A percentile compares a stretch with the other conserved stretches of the same genome.
Evolutionary conservation across 2,329 filamentous ascomycete species (phyloP).

Genomic region (Verticillium alfalfae): DNA sequence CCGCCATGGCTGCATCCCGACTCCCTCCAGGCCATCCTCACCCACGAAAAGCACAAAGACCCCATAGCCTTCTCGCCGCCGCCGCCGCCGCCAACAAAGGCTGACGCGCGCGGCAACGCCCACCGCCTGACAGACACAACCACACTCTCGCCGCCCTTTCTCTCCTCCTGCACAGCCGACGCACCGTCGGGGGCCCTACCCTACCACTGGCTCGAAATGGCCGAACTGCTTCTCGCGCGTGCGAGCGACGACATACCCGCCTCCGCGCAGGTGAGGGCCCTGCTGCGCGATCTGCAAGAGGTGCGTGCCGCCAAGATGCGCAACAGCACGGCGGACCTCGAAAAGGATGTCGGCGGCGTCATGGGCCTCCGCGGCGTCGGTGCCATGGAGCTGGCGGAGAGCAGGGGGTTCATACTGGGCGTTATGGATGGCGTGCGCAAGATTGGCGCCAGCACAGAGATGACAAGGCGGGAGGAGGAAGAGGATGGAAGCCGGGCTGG

Average conservation of each 20-base stretch:
- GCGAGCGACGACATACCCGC: conserved; percentile 76
- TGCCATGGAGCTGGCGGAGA: conserved; percentile 88
- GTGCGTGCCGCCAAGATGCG: conserved; percentile 86
- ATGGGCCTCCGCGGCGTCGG: conserved; percentile 70
- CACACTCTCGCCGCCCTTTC: conserved; percentile 65
- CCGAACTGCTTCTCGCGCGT: conserved; percentile 79
- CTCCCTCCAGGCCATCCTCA: conserved; percentile 71
- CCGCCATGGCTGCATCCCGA: conserved; percentile 81
- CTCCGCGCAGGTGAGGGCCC: conserved; percentile 65
- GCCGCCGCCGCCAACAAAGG: conserved; percentile 56
- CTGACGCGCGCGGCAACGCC: conserved; percentile 39
- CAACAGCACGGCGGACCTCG: conserved; percentile 65
- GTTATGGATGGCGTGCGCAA: conserved; percentile 85
- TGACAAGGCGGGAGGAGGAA: conserved; percentile 70
- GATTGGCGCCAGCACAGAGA: conserved; percentile 76
- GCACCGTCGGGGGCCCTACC: conserved; percentile 68
- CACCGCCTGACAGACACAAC: conserved; percentile 21
- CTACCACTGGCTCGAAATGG: conserved; percentile 93
- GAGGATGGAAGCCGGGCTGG: conserved; percentile 58
- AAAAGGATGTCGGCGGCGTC: conserved; percentile 67
- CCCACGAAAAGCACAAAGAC: conserved; percentile 70
- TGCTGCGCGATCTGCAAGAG: conserved; percentile 79
- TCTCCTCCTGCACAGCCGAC: conserved; percentile 66
- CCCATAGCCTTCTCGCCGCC: conserved; percentile 72
- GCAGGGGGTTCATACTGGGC: conserved; percentile 73